Base-by-base conservation (phyloP, 495 filamentous ascomycete genomes). In the Neurospora sp. region DNA sequence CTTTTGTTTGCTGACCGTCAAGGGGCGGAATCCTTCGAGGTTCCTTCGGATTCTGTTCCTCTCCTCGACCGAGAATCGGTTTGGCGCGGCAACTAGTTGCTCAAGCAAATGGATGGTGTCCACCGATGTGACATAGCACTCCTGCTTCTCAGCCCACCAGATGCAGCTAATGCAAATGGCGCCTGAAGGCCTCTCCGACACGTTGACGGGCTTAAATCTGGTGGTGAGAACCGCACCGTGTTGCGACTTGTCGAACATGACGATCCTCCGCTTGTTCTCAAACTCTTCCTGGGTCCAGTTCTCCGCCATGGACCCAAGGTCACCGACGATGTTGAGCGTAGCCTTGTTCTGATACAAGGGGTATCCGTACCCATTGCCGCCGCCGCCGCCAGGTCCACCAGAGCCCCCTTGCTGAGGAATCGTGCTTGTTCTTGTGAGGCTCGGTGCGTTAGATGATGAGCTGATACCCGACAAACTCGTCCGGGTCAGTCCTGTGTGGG, bases 41-140 rank as follows among this genome's bases (percentile, higher is more conserved):
- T 99, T 99, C 62, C 96, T 88, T 12, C 96, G 90, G 77, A 99
- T 98, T 46, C 96, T 90, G 79, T 99, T 99, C 88, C 98, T 98
- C 84, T 98, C 96, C 79, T 98, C 94, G 2, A 97, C 93, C 0
- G 91, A 94, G 80, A 98, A 98, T 11, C 91, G 87, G 16, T 89
- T 88, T 3, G 84, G 85, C 11, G 83, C 81, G 4, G 88, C 92
- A 11, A 98, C 91, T 4, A 99, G 85, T 42, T 93, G 92, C 82
- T 98, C 96, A 1, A 99, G 87, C 14, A 99, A 86, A 75, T 90
- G 91, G 78, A 99, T 98, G 23, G 95, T 97, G 79, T 99, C 96
- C 23, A 98, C 96, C 74, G 94, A 97, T 1, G 96, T 99, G 42
- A 97, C 92, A 79, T 88, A 98, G 81, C 91, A 97, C 75, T 96